Evolutionary conservation across 2,329 filamentous ascomycete genomes (phyloP).

Genomic region (Stromatinia cepivora): DNA sequence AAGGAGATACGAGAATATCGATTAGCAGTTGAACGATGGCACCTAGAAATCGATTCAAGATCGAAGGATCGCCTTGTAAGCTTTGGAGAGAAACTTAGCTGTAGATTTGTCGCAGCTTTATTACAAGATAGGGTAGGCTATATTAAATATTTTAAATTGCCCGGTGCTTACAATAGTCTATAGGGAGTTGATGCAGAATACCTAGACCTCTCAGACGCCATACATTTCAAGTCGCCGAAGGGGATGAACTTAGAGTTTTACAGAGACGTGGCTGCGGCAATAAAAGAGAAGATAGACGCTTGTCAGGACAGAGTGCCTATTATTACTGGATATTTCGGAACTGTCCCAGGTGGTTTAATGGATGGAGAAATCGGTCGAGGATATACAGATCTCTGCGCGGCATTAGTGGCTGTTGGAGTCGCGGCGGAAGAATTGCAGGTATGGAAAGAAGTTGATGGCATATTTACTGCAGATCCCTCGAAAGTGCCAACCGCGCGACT

Average conservation of each 20-base stretch:
- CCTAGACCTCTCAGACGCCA: slow-evolving; percentile 81
- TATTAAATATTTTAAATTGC: not conserved
- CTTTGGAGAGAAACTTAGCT: slow-evolving; percentile 94
- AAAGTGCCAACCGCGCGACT: slow-evolving; percentile 92
- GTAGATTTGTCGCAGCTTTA: slow-evolving; percentile 83
- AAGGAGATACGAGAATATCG: slow-evolving; percentile 75
- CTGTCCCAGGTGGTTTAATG: slow-evolving; percentile 85
- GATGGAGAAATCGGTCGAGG: slow-evolving; percentile 87
- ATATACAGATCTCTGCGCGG: slow-evolving; percentile 95
- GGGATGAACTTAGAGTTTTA: slow-evolving; percentile 71
- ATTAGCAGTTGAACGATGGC: slow-evolving; percentile 62
- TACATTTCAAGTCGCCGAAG: slow-evolving; percentile 63
- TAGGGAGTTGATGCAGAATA: slow-evolving; percentile 82
- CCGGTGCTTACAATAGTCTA: slow-evolving; percentile 19
- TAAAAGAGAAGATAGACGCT: slow-evolving; percentile 63
- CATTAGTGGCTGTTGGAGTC: slow-evolving; percentile 86
- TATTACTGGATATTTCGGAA: slow-evolving; percentile 92
- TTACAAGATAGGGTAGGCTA: slow-evolving; percentile 66
- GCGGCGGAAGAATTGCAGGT: slow-evolving; percentile 87
- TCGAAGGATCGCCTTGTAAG: slow-evolving; percentile 88
- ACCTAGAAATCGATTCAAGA: slow-evolving; percentile 73
- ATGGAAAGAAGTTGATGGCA: slow-evolving; percentile 98
- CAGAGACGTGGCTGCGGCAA: slow-evolving; percentile 58
- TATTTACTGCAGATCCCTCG: slow-evolving; percentile 79
- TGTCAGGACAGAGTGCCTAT: slow-evolving; percentile 72